Conservation (phyloP, 768 basidiomycete genomes). For the Suillus ampliporus region DNA sequence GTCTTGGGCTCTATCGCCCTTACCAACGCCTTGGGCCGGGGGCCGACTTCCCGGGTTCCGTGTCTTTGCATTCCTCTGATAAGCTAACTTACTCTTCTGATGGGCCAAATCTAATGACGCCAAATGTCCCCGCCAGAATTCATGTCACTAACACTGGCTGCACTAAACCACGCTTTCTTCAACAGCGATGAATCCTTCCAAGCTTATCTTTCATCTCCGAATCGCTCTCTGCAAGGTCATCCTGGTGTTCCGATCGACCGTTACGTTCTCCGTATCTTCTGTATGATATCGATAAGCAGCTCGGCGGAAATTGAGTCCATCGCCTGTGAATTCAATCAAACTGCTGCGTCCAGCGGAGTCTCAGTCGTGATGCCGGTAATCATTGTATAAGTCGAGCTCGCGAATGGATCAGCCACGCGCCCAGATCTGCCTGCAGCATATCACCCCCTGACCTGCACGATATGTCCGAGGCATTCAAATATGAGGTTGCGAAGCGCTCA, state of each 20-base stretch:
- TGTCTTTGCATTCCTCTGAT: not conserved
- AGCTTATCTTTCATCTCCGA: conserved; percentile 7
- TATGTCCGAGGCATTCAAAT: not conserved
- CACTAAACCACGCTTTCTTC: not conserved
- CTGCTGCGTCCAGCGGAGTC: not conserved
- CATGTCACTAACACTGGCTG: not conserved
- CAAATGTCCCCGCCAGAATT: not conserved
- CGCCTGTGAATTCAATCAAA: conserved; percentile 1
- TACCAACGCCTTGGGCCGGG: conserved; percentile 5
- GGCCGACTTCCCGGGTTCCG: not conserved
- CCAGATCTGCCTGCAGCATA: not conserved
- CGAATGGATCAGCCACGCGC: not conserved
- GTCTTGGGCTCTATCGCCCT: not conserved
- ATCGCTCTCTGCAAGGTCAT: not conserved
- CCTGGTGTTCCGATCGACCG: not conserved
- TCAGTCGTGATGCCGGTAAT: not conserved
- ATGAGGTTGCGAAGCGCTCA: not conserved
- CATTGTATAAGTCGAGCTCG: not conserved
- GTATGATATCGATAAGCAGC: conserved; percentile 4
- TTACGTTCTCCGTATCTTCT: conserved; percentile 1
- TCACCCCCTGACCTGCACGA: not conserved
- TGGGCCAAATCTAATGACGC: not conserved
- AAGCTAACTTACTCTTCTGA: conserved; percentile 4
- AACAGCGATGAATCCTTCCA: not conserved
- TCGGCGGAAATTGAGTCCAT: not conserved